Percentiles rank a stretch among this genome's conserved stretches.
phyloP scores from a whole-genome alignment of 2,329 filamentous ascomycete genomes.

The Berkeleyomyces basicola region DNA sequence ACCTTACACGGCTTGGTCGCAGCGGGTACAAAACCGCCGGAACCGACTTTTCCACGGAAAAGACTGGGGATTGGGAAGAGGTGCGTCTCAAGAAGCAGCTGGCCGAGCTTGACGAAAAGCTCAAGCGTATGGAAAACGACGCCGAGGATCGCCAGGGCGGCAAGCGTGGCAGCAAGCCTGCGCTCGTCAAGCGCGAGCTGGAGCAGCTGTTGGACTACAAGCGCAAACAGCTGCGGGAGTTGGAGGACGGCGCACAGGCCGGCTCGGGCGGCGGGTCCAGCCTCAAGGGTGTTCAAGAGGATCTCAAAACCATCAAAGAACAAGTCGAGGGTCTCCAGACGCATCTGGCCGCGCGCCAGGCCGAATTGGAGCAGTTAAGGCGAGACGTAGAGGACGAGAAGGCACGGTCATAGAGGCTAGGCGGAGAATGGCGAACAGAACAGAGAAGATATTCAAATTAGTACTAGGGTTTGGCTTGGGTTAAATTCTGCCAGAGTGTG shows the following conservation, averaged over 20 bases:
- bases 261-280: constrained; percentile 48
- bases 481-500: not conserved
- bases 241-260: constrained; percentile 56
- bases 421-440: not conserved
- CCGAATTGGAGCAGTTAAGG: constrained; percentile 58
- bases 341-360: constrained; percentile 62
- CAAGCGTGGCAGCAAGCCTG: constrained; percentile 64
- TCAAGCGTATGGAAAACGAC: constrained; percentile 62
- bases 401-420: constrained; percentile 27
- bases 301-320: constrained; percentile 79
- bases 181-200: constrained; percentile 82
- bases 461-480: not conserved
- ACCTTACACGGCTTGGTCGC: constrained; percentile 78
- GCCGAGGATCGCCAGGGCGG: constrained; percentile 46
- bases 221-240: constrained; percentile 55
- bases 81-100: constrained; percentile 88
- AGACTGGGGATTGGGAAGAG: constrained; percentile 94
- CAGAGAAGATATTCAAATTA: not conserved
- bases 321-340: constrained; percentile 81
- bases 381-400: constrained; percentile 81
- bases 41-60: constrained; percentile 75
- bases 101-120: constrained; percentile 72
- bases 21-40: constrained; percentile 65
- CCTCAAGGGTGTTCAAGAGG: constrained; percentile 64
- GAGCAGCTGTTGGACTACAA: constrained; percentile 95